These are phyloP conservation scores for Stereocaulon alpinum DNA, from an alignment of 495 filamentous ascomycete genomes.

Conservation along the genomic window DNA sequence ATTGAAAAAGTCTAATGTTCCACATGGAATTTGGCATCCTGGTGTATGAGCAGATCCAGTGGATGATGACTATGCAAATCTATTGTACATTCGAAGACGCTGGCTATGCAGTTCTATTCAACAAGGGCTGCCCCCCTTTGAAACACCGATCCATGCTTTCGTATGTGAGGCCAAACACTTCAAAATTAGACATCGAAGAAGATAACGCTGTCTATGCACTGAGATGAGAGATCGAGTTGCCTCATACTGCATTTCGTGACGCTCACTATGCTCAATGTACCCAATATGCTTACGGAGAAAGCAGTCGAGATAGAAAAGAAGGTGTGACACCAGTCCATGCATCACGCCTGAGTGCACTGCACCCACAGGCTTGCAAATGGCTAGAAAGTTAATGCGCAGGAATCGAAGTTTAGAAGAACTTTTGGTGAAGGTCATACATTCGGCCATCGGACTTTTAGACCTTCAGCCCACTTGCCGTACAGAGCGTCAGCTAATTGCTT, in stretches of 20 bases:
- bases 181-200: constrained; percentile 1
- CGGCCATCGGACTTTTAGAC: constrained; percentile 70
- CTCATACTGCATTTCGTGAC: not conserved
- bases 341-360: not conserved
- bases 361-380: not conserved
- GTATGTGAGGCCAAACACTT: not conserved
- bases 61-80: not conserved
- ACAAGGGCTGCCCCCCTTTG: not conserved
- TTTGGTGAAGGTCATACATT: constrained; percentile 29
- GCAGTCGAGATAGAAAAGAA: not conserved
- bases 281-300: not conserved
- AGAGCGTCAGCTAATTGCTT: constrained; percentile 82
- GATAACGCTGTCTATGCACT: not conserved
- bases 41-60: too few species aligned
- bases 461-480: constrained; percentile 82
- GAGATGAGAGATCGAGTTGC: not conserved
- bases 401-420: not conserved
- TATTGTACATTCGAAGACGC: not conserved
- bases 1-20: too few species aligned
- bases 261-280: not conserved
- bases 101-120: not conserved
- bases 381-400: constrained; percentile 1
- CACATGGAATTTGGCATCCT: too few species aligned
- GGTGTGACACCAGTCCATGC: constrained; percentile 1
- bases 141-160: constrained; percentile 3